Evolutionary conservation across 352 stramenopile genomes (phyloP).

Genomic region (Phytophthora colocasiae): DNA sequence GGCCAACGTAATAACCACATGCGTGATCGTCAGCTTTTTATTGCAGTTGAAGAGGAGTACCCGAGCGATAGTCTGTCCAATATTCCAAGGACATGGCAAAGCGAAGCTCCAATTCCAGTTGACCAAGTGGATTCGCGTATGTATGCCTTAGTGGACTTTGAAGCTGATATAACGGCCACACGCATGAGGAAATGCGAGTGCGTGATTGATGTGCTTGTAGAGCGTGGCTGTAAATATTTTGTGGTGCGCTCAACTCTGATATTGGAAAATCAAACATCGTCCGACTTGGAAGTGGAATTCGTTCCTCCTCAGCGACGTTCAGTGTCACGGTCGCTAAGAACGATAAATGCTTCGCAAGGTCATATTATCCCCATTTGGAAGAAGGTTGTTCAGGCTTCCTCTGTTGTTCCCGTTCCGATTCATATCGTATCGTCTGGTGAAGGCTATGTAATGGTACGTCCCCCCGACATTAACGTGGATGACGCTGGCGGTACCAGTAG

Average conservation of each 20-base stretch:
- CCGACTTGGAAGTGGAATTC: constrained; percentile 88
- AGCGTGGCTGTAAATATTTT: constrained; percentile 90
- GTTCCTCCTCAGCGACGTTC: constrained; percentile 60
- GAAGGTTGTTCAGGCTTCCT: constrained; percentile 62
- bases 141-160: constrained; percentile 78
- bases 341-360: constrained; percentile 34
- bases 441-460: constrained; percentile 77
- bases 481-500: constrained; percentile 25
- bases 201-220: constrained; percentile 85
- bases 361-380: constrained; percentile 75
- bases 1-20: constrained; percentile 26
- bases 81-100: constrained; percentile 64
- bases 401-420: constrained; percentile 70
- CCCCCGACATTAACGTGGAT: constrained; percentile 57
- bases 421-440: constrained; percentile 78
- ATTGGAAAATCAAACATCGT: constrained; percentile 86
- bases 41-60: constrained; percentile 69
- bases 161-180: constrained; percentile 51
- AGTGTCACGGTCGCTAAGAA: constrained; percentile 43
- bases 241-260: constrained; percentile 83
- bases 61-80: constrained; percentile 40
- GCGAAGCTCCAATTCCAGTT: constrained; percentile 77
- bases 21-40: constrained; percentile 65
- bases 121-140: constrained; percentile 87
- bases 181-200: constrained; percentile 83